Evolutionary conservation across 768 basidiomycete species (phyloP).

Genomic region (Pleurotus ostreatus): DNA sequence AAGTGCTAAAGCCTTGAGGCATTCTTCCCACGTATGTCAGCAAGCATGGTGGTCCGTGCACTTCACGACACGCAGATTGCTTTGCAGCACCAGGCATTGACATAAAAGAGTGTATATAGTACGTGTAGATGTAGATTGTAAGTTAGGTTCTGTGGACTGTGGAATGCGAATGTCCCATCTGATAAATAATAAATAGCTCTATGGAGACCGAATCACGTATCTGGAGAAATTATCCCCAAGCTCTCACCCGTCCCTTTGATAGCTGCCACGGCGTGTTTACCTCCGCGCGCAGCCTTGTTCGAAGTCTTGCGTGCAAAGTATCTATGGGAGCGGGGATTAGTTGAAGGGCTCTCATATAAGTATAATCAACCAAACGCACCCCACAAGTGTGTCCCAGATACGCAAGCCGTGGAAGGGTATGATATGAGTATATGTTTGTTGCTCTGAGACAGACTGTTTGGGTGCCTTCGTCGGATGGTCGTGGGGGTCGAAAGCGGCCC

Average conservation of each 20-base stretch:
- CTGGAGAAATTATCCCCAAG: neutral
- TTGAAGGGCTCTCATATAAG: neutral
- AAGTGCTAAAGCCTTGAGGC: slow-evolving; percentile 4
- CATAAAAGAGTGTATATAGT: neutral
- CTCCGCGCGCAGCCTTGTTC: neutral
- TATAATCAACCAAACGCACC: slow-evolving; percentile 25
- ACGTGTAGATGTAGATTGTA: neutral
- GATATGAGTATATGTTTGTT: slow-evolving; percentile 38
- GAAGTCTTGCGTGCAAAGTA: slow-evolving; percentile 1
- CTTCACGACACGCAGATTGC: neutral
- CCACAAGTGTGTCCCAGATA: slow-evolving; percentile 51
- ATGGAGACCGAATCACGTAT: neutral
- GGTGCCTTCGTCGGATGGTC: slow-evolving; percentile 46
- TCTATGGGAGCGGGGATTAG: neutral
- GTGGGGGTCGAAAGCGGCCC: slow-evolving; percentile 45
- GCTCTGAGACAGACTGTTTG: slow-evolving; percentile 52
- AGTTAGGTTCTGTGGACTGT: neutral
- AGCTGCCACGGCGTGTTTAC: neutral
- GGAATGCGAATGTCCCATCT: neutral
- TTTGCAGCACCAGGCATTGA: no score
- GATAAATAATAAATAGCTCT: no score
- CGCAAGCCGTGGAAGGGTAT: slow-evolving; percentile 49
- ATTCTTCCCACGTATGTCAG: slow-evolving; percentile 9
- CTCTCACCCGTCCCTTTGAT: slow-evolving; percentile 1
- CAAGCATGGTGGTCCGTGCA: slow-evolving; percentile 3